Percentiles rank a stretch among this genome's conserved stretches.
Evolutionary conservation across 139 green algal genomes (phyloP).

Genomic region (Haematococcus sp.): DNA sequence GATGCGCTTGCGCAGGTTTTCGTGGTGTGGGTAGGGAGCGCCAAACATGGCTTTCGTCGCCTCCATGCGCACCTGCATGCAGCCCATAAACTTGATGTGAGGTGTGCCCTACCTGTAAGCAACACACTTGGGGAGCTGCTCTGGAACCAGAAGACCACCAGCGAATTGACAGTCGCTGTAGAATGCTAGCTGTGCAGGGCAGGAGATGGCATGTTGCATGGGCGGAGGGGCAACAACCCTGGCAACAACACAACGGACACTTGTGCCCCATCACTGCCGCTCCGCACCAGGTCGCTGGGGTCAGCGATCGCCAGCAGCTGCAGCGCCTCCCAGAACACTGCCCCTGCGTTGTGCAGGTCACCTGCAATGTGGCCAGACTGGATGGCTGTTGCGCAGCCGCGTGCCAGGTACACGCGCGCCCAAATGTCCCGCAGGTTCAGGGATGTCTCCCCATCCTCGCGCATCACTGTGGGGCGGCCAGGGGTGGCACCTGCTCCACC

Average conservation of each 20-base stretch:
- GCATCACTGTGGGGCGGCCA: background rate
- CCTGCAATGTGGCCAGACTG: constrained; percentile 59
- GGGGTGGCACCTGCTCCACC: background rate
- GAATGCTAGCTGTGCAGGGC: too few species aligned
- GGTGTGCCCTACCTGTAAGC: too few species aligned
- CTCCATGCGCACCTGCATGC: constrained; percentile 65
- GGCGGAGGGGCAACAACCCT: too few species aligned
- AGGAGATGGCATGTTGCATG: too few species aligned
- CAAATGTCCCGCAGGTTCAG: constrained; percentile 67
- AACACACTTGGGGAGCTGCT: too few species aligned
- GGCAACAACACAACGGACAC: too few species aligned
- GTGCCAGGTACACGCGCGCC: constrained; percentile 69
- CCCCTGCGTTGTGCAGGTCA: constrained; percentile 20
- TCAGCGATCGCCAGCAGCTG: constrained; percentile 60
- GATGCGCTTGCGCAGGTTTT: constrained; percentile 2
- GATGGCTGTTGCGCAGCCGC: constrained; percentile 62
- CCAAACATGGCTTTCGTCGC: constrained; percentile 62
- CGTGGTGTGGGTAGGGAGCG: constrained; percentile 25
- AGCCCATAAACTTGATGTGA: too few species aligned
- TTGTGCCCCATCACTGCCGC: too few species aligned
- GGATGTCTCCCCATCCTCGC: constrained; percentile 1
- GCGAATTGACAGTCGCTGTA: too few species aligned
- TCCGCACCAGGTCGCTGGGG: constrained; percentile 64
- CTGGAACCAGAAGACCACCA: too few species aligned
- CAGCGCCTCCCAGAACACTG: constrained; percentile 67